These are phyloP conservation scores for Esteya vermicola DNA, from an alignment of 2,329 filamentous ascomycete genomes.

Conservation along the genomic window DNA sequence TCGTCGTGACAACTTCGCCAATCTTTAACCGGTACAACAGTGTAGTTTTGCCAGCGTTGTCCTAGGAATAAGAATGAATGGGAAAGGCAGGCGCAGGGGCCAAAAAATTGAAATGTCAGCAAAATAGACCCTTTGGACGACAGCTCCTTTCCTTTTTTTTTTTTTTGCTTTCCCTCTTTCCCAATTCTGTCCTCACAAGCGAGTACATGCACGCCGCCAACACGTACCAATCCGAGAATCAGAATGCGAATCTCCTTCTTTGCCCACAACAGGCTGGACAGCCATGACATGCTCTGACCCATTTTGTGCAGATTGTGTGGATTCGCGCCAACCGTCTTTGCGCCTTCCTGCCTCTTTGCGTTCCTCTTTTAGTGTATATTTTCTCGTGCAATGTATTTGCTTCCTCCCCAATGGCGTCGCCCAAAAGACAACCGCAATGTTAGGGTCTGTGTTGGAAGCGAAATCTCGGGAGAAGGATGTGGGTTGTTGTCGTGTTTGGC, in stretches of 20 bases:
- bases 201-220: not conserved
- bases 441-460: not conserved
- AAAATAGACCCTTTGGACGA: too few relatives aligned
- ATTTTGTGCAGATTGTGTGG: slow-evolving; percentile 26
- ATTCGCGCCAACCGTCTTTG: not conserved
- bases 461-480: not conserved
- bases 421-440: too few relatives aligned
- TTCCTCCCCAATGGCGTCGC: too few relatives aligned
- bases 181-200: not conserved
- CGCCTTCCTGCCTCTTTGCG: not conserved
- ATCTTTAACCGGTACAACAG: slow-evolving; percentile 96
- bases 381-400: too few relatives aligned
- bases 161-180: too few relatives aligned
- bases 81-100: slow-evolving; percentile 5
- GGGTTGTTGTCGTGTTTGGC: not conserved
- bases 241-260: slow-evolving; percentile 98
- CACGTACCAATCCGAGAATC: slow-evolving; percentile 71
- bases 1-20: slow-evolving; percentile 96
- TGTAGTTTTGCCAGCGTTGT: slow-evolving; percentile 97
- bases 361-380: too few relatives aligned
- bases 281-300: slow-evolving; percentile 53
- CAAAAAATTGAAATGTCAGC: slow-evolving; percentile 6
- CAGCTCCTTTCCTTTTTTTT: not conserved
- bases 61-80: too few relatives aligned
- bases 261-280: slow-evolving; percentile 63